phyloP scores from a whole-genome alignment of 805 yeast species.

The Isabelozyma rhagii region DNA sequence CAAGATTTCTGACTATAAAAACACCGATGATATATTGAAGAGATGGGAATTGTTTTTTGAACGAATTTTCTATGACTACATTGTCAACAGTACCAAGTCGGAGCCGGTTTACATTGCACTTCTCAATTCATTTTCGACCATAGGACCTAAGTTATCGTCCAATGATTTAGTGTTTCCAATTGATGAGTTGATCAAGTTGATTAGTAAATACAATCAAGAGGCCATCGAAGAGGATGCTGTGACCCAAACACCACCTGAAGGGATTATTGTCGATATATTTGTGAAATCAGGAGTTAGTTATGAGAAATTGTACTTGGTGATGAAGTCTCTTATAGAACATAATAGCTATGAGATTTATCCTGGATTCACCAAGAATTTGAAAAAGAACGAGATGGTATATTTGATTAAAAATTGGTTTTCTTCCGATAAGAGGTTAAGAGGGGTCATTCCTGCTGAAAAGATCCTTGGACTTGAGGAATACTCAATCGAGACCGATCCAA shows the following conservation, averaged over 20 bases:
- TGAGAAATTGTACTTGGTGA: slow-evolving; percentile 61
- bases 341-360: slow-evolving; percentile 50
- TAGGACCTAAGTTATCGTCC: slow-evolving; percentile 63
- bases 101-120: slow-evolving; percentile 39
- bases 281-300: slow-evolving; percentile 60
- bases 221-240: slow-evolving; percentile 29
- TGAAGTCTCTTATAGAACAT: slow-evolving; percentile 62
- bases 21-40: slow-evolving; percentile 73
- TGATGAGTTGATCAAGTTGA: slow-evolving; percentile 61
- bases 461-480: slow-evolving; percentile 46
- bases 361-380: slow-evolving; percentile 39
- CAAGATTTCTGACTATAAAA: slow-evolving; percentile 81
- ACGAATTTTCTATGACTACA: slow-evolving; percentile 37
- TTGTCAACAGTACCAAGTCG: slow-evolving; percentile 11
- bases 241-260: slow-evolving; percentile 43
- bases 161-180: slow-evolving; percentile 82
- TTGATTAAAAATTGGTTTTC: slow-evolving; percentile 67
- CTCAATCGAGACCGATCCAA: slow-evolving; percentile 55
- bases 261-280: slow-evolving; percentile 61
- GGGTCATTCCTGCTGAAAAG: slow-evolving; percentile 46
- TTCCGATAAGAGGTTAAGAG: slow-evolving; percentile 61
- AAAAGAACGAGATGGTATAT: slow-evolving; percentile 55
- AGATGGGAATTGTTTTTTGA: slow-evolving; percentile 78
- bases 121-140: slow-evolving; percentile 36
- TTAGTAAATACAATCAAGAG: slow-evolving; percentile 51